Percentiles rank a stretch among this genome's conserved stretches.
Conservation (phyloP, 1,284 basidiomycete species). For the Leccinum fallax region DNA sequence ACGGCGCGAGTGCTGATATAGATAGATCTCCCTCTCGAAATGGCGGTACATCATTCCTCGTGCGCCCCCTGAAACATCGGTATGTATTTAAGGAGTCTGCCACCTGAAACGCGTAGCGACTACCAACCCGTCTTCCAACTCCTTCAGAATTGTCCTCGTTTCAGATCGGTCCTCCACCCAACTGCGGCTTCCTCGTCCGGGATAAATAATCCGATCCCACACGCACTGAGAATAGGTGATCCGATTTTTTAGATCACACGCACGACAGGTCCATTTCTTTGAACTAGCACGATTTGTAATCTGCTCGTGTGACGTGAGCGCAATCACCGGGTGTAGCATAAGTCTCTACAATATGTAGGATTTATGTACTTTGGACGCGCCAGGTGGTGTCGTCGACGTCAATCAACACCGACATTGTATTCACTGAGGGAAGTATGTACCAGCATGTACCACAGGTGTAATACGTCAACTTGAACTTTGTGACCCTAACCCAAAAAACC, state of each 20-base stretch:
- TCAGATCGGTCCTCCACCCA: background rate
- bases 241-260: background rate
- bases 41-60: background rate
- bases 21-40: slow-evolving; percentile 4
- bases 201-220: background rate
- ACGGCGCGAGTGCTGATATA: background rate
- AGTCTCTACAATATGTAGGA: background rate
- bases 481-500: slow-evolving; percentile 64
- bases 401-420: background rate
- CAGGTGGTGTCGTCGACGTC: background rate
- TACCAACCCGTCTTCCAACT: background rate
- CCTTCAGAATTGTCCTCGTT: background rate
- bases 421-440: too few relatives aligned
- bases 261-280: background rate
- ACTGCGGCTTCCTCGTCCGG: background rate
- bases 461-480: too few relatives aligned
- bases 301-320: background rate
- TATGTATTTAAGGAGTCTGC: background rate
- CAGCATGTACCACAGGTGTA: too few relatives aligned
- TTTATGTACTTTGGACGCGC: background rate
- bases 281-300: too few relatives aligned
- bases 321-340: background rate
- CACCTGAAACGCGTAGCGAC: background rate
- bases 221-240: background rate
- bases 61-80: background rate